Conservation (phyloP, 306 rosid species). For the Vigna hirtella region DNA sequence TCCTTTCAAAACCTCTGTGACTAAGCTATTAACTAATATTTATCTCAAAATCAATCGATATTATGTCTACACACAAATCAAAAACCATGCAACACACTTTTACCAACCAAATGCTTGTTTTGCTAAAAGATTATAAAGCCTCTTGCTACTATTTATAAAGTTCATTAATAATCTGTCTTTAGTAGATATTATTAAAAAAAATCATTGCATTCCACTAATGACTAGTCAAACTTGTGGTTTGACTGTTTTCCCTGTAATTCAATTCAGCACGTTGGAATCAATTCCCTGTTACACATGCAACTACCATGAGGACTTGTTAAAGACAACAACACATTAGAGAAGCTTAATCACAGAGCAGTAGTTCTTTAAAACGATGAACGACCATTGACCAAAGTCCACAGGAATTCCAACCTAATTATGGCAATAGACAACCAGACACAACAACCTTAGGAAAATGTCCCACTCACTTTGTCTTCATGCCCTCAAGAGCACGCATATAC, state of each 20-base stretch:
- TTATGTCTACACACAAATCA: neutral
- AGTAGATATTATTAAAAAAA: neutral
- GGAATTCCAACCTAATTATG: slow-evolving; percentile 37
- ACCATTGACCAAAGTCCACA: slow-evolving; percentile 40
- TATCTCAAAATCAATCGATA: neutral
- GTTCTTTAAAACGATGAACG: slow-evolving; percentile 11
- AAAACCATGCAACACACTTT: neutral
- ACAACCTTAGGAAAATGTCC: slow-evolving; percentile 48
- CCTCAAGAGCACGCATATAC: slow-evolving; percentile 18
- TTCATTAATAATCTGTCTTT: neutral
- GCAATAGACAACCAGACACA: slow-evolving; percentile 32
- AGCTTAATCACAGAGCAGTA: neutral
- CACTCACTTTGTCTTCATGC: slow-evolving; percentile 20
- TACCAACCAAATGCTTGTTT: slow-evolving; percentile 24
- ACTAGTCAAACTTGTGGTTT: slow-evolving; percentile 1
- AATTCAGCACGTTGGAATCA: neutral
- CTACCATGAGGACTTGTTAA: slow-evolving; percentile 35
- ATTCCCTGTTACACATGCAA: neutral
- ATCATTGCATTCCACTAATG: no score
- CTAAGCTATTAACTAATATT: neutral
- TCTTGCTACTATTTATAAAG: neutral
- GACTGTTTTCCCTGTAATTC: slow-evolving; percentile 24
- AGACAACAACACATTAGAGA: slow-evolving; percentile 15
- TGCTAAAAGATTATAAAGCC: neutral
- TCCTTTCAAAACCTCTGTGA: slow-evolving; percentile 33